Percentiles rank a stretch among this genome's conserved stretches.
Conservation (phyloP, 176 grass and related monocot species). For the maize (Zea mays) region DNA sequence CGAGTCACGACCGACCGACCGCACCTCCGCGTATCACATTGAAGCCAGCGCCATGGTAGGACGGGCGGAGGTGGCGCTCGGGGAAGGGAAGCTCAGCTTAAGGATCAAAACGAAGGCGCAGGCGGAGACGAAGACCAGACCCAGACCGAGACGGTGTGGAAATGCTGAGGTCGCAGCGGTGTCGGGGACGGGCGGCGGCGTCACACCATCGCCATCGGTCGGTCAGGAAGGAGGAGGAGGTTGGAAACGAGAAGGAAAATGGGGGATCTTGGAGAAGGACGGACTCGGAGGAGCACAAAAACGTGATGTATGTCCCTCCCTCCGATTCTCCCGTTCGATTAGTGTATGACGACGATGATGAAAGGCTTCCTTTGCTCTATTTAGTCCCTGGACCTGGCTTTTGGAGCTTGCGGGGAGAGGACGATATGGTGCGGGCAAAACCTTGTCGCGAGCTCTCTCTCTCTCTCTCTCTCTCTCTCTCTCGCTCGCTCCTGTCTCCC, state of each 20-base stretch:
- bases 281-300: background rate
- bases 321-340: background rate
- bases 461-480: background rate
- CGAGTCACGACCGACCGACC: constrained; percentile 2
- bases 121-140: background rate
- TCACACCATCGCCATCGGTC: constrained; percentile 29
- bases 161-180: background rate
- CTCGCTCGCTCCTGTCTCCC: too few species aligned
- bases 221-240: background rate
- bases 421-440: constrained; percentile 32
- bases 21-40: constrained; percentile 16
- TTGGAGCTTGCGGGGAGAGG: constrained; percentile 39
- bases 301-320: background rate
- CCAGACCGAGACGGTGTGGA: background rate
- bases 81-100: background rate
- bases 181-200: background rate
- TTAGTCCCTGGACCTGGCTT: background rate
- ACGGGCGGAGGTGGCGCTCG: background rate
- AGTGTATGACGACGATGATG: background rate
- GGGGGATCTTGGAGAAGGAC: constrained; percentile 32
- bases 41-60: background rate
- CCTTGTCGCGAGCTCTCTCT: constrained; percentile 16
- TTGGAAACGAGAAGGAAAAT: constrained; percentile 19
- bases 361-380: constrained; percentile 19
- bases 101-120: background rate